A percentile compares a stretch with the other conserved stretches of the same genome.
These are phyloP conservation scores for Scopulariopsis brevicaulis DNA, from an alignment of 2,329 filamentous ascomycete genomes.

Conservation along the genomic window DNA sequence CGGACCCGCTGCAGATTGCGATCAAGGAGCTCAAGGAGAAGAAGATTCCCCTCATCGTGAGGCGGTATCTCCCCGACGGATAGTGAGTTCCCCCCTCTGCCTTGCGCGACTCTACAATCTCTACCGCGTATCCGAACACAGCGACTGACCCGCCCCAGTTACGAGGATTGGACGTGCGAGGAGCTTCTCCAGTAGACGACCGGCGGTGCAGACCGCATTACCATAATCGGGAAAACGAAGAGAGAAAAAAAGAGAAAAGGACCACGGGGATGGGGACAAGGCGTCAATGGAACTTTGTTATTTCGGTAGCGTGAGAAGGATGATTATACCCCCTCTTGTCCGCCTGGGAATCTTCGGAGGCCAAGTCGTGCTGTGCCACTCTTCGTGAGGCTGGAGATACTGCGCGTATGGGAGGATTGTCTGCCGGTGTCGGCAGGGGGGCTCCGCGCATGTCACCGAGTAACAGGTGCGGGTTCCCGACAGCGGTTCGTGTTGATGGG, in stretches of 20 bases:
- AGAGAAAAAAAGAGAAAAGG: background rate
- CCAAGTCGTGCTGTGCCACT: background rate
- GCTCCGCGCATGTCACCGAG: no score
- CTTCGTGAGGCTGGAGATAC: background rate
- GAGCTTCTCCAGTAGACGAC: constrained; percentile 60
- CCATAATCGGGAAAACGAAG: background rate
- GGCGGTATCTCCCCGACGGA: constrained; percentile 92
- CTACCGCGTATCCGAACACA: background rate
- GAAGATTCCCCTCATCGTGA: constrained; percentile 93
- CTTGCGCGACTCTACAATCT: background rate
- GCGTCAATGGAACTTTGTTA: background rate
- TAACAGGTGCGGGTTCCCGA: no score
- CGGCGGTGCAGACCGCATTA: background rate
- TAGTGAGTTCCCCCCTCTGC: constrained; percentile 49
- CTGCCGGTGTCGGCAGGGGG: no score
- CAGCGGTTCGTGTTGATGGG: no score
- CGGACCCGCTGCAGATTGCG: constrained; percentile 92
- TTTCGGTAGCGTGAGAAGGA: background rate
- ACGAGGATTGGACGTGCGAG: constrained; percentile 99
- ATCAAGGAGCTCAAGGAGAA: constrained; percentile 96
- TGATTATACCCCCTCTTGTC: background rate
- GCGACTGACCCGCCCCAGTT: constrained; percentile 42
- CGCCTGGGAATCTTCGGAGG: background rate
- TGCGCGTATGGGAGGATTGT: no score
- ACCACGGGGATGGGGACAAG: background rate